Percentiles rank a stretch among this genome's conserved stretches.
Evolutionary conservation across 371 early-diverging fungal genomes (phyloP).

Genomic region (Vittaforma corneae): DNA sequence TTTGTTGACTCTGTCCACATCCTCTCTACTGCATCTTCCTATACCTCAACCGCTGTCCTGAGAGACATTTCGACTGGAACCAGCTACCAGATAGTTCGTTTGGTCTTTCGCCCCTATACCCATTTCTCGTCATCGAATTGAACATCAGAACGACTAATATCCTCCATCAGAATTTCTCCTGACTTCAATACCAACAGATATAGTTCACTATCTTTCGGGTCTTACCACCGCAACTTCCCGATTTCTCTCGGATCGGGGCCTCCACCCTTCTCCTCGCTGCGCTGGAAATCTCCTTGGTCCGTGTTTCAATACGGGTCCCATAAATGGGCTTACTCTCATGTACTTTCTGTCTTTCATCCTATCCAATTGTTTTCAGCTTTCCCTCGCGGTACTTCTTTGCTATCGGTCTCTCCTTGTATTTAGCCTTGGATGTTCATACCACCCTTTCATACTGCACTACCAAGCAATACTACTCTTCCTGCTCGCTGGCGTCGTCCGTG

Average conservation of each 20-base stretch:
- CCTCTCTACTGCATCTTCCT: conserved; percentile 12
- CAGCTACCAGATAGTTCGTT: conserved; percentile 46
- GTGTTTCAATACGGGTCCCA: conserved; percentile 1
- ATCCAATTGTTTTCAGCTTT: conserved; percentile 64
- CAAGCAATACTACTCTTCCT: conserved; percentile 32
- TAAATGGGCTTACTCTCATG: background rate
- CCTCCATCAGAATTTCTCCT: conserved; percentile 33
- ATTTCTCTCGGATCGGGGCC: background rate
- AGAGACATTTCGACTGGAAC: conserved; percentile 44
- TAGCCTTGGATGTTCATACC: conserved; percentile 64
- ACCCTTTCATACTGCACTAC: conserved; percentile 58
- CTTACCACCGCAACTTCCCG: conserved; percentile 11
- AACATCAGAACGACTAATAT: conserved; percentile 33
- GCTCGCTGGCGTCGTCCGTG: conserved; percentile 58
- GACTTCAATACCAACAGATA: conserved; percentile 25
- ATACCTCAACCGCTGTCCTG: conserved; percentile 32
- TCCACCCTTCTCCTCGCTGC: conserved; percentile 21
- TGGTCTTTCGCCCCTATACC: conserved; percentile 45
- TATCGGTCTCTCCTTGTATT: conserved; percentile 67
- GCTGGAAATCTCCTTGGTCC: conserved; percentile 27
- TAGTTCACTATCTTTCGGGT: conserved; percentile 42
- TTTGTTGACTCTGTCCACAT: conserved; percentile 10
- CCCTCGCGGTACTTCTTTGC: conserved; percentile 67
- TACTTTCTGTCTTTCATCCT: conserved; percentile 58
- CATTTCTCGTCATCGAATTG: conserved; percentile 33